Percentiles rank a stretch among this genome's conserved stretches.
Evolutionary conservation across 2,329 filamentous ascomycete genomes (phyloP).

Genomic region (Pseudogymnoascus verrucosus): DNA sequence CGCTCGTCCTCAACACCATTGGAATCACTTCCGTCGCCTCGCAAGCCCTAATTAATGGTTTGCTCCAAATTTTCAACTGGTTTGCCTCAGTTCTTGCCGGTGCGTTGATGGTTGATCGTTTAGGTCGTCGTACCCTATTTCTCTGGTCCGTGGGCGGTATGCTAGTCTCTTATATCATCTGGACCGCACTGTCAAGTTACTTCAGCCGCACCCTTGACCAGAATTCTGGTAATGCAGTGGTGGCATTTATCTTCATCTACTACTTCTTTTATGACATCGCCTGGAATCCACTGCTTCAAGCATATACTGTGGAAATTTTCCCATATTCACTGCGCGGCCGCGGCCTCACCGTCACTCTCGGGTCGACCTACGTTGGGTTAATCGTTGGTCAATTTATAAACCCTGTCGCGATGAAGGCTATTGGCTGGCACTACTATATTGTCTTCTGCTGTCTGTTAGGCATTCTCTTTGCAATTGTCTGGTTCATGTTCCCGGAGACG

Average conservation of each 20-base stretch:
- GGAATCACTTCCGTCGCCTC: conserved; percentile 15
- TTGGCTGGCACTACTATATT: conserved; percentile 35
- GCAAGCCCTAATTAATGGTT: conserved; percentile 19
- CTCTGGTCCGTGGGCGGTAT: conserved; percentile 16
- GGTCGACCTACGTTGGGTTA: neutral
- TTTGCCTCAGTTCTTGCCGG: conserved; percentile 17
- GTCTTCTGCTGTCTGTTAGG: conserved; percentile 32
- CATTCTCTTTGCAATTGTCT: conserved; percentile 28
- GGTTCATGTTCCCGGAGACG: conserved; percentile 33
- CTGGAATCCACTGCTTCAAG: conserved; percentile 28
- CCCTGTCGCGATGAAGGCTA: conserved; percentile 32
- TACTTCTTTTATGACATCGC: conserved; percentile 36
- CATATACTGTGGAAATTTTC: conserved; percentile 35
- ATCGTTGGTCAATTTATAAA: conserved; percentile 35
- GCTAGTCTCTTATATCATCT: conserved; percentile 15
- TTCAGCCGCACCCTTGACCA: conserved; percentile 11
- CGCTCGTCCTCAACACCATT: conserved; percentile 19
- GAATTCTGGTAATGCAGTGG: conserved; percentile 34
- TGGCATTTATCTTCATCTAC: conserved; percentile 41
- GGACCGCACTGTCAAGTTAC: neutral
- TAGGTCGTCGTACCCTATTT: conserved; percentile 18
- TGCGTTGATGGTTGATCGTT: conserved; percentile 18
- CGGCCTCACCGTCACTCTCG: conserved; percentile 30
- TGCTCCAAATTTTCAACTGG: conserved; percentile 18
- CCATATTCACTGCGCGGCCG: conserved; percentile 30